phyloP scores from a whole-genome alignment of 192 early-diverging fungal species.

The Lunasporangiospora selenospora region DNA sequence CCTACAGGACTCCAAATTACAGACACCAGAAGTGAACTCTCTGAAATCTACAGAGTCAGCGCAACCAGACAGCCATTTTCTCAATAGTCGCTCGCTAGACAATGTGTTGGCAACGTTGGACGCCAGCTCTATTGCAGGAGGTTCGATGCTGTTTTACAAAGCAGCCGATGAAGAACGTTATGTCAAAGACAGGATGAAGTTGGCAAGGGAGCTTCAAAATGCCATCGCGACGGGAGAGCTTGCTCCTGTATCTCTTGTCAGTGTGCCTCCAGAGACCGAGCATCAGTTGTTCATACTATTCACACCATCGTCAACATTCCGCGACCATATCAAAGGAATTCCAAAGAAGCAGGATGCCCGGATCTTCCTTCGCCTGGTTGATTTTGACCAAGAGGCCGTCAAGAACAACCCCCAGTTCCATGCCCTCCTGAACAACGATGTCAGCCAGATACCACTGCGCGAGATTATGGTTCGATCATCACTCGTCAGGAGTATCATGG shows the following conservation, averaged over 20 bases:
- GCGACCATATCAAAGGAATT: slow-evolving; percentile 70
- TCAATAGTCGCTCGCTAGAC: slow-evolving; percentile 55
- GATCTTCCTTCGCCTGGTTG: slow-evolving; percentile 82
- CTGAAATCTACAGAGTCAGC: neutral
- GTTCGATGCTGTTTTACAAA: slow-evolving; percentile 71
- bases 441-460: slow-evolving; percentile 78
- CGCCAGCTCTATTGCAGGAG: slow-evolving; percentile 59
- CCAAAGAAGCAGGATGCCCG: slow-evolving; percentile 84
- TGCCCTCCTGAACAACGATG: slow-evolving; percentile 62
- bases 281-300: slow-evolving; percentile 79
- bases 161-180: slow-evolving; percentile 73
- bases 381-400: slow-evolving; percentile 84
- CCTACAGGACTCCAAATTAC: neutral
- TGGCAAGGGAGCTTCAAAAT: slow-evolving; percentile 76
- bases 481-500: slow-evolving; percentile 86
- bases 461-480: slow-evolving; percentile 90
- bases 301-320: slow-evolving; percentile 63
- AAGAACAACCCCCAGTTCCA: slow-evolving; percentile 80
- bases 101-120: slow-evolving; percentile 69
- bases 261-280: slow-evolving; percentile 69
- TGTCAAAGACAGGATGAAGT: slow-evolving; percentile 69
- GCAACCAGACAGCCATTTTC: neutral
- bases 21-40: slow-evolving; percentile 7
- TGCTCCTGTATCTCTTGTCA: slow-evolving; percentile 61
- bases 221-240: slow-evolving; percentile 76